A percentile compares a stretch with the other conserved stretches of the same genome.
phyloP scores from a whole-genome alignment of 2,329 filamentous ascomycete species.

The Aspergillus ibericus region DNA sequence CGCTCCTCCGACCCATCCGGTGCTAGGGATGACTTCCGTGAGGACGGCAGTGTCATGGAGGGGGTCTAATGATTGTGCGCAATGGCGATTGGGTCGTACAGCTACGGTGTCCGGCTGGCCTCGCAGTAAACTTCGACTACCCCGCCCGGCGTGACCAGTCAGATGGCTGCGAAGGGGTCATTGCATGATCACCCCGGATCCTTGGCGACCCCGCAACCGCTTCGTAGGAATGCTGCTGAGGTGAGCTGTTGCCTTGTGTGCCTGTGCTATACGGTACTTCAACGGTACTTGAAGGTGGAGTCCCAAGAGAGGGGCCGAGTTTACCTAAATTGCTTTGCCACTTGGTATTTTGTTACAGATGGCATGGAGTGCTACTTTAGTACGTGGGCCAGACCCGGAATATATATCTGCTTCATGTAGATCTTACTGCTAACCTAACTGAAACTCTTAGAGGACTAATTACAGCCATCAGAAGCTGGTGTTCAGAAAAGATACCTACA shows the following conservation, averaged over 20 bases:
- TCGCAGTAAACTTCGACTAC: conserved; percentile 7
- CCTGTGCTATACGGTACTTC: no score
- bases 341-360: no score
- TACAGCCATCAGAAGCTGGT: no score
- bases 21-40: background rate
- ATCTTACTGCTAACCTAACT: background rate
- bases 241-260: background rate
- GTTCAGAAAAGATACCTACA: no score
- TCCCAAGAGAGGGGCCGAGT: no score
- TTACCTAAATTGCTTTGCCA: no score
- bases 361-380: no score
- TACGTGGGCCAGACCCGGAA: background rate
- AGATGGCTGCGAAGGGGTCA: background rate
- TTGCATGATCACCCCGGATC: conserved; percentile 12
- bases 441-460: no score
- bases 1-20: background rate
- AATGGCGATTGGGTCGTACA: background rate
- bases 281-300: no score
- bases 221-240: background rate
- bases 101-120: conserved; percentile 1
- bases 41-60: background rate
- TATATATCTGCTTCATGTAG: background rate
- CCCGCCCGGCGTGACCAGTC: conserved; percentile 8
- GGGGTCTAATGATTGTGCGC: background rate
- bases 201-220: conserved; percentile 11